Evolutionary conservation across 2,329 filamentous ascomycete species (phyloP).

Genomic region (Purpureocillium takamizusanense): DNA sequence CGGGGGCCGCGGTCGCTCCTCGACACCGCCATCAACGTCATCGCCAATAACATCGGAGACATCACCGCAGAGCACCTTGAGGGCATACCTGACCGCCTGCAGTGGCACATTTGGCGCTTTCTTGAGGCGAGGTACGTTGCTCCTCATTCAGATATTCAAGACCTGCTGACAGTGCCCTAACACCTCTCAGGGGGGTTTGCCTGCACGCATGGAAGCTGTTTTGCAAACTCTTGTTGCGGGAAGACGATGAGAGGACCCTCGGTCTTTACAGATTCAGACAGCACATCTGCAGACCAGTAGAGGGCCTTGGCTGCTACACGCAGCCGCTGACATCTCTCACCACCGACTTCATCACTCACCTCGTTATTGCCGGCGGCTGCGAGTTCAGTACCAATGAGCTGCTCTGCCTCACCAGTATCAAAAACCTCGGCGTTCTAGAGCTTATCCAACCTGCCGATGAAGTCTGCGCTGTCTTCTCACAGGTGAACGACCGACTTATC

Average conservation of each 20-base stretch:
- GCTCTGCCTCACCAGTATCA: conserved; percentile 28
- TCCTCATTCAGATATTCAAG: no score
- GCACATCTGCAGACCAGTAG: conserved; percentile 26
- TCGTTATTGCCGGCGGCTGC: conserved; percentile 28
- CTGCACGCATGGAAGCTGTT: conserved; percentile 32
- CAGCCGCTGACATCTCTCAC: conserved; percentile 25
- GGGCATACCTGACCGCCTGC: conserved; percentile 21
- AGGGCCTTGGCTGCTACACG: conserved; percentile 25
- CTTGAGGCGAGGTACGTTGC: conserved; percentile 27
- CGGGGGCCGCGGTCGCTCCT: conserved; percentile 26
- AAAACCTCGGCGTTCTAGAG: conserved; percentile 39
- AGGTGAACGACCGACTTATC: conserved; percentile 35
- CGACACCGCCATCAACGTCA: conserved; percentile 27
- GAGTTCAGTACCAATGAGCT: conserved; percentile 28
- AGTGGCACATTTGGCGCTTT: conserved; percentile 29
- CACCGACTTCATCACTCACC: conserved; percentile 30
- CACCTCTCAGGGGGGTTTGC: conserved; percentile 25
- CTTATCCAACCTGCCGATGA: conserved; percentile 29
- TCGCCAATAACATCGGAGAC: conserved; percentile 26
- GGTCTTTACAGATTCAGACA: conserved; percentile 28
- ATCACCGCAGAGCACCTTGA: conserved; percentile 24
- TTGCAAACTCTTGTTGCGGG: conserved; percentile 21
- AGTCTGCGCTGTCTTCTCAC: conserved; percentile 19
- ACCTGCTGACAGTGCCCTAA: no score
- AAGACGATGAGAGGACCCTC: conserved; percentile 23